A percentile compares a stretch with the other conserved stretches of the same genome.
phyloP scores from a whole-genome alignment of 1,284 basidiomycete species.

The Heterobasidion occidentale region DNA sequence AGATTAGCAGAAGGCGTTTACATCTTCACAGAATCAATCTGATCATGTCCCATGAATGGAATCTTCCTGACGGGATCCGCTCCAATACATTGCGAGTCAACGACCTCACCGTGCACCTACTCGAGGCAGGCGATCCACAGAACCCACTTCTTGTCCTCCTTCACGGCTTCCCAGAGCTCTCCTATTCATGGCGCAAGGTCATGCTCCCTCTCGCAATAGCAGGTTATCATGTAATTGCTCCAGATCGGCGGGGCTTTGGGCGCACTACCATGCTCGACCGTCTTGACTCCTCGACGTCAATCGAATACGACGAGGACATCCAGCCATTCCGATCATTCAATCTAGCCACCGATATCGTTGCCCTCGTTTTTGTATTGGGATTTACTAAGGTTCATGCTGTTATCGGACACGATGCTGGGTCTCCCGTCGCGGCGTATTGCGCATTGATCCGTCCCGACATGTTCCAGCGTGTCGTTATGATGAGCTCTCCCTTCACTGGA shows the following conservation, averaged over 20 bases:
- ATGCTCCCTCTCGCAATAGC: slow-evolving; percentile 38
- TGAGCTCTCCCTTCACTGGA: slow-evolving; percentile 50
- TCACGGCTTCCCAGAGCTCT: slow-evolving; percentile 60
- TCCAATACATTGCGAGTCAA: slow-evolving; percentile 16
- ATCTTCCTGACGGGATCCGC: not conserved
- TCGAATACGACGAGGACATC: slow-evolving; percentile 41
- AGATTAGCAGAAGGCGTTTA: not conserved
- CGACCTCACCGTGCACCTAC: slow-evolving; percentile 40
- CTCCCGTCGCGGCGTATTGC: slow-evolving; percentile 41
- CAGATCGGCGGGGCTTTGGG: slow-evolving; percentile 26
- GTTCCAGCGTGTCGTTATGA: slow-evolving; percentile 46
- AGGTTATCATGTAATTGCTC: slow-evolving; percentile 27
- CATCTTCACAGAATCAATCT: not conserved
- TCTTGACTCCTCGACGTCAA: slow-evolving; percentile 8
- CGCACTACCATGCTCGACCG: slow-evolving; percentile 17
- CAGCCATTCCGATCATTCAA: slow-evolving; percentile 41
- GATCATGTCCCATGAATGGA: not conserved
- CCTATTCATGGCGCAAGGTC: slow-evolving; percentile 56
- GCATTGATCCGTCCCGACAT: slow-evolving; percentile 48
- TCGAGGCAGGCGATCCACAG: slow-evolving; percentile 34
- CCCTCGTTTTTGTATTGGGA: slow-evolving; percentile 43
- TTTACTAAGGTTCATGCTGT: slow-evolving; percentile 37
- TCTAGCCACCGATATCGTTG: slow-evolving; percentile 41
- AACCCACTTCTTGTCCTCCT: slow-evolving; percentile 47
- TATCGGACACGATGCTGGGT: slow-evolving; percentile 57